Evolutionary conservation across 345 rosid genomes (phyloP).

Genomic region (Citrus hindsii): DNA sequence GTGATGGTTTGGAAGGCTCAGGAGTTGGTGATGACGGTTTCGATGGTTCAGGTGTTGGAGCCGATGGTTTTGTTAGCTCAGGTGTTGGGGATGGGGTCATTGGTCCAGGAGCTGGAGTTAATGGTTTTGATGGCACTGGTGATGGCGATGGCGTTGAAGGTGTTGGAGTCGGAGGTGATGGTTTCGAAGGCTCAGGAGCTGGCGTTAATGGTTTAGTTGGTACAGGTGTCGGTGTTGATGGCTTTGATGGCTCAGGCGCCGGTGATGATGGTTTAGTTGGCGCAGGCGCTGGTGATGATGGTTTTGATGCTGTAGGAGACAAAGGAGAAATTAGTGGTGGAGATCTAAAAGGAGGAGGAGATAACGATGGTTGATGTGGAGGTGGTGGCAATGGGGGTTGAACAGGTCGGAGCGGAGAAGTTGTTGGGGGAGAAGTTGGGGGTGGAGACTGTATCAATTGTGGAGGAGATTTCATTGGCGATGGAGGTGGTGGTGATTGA

Average conservation of each 20-base stretch:
- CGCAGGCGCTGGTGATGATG: neutral
- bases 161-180: neutral
- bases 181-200: neutral
- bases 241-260: neutral
- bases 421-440: neutral
- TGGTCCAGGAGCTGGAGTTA: constrained; percentile 1
- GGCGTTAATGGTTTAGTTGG: neutral
- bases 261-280: neutral
- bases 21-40: neutral
- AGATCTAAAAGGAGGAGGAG: neutral
- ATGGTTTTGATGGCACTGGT: neutral
- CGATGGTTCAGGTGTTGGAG: neutral
- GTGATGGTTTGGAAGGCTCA: neutral
- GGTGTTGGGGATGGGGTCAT: neutral
- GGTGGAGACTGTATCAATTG: neutral
- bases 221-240: neutral
- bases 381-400: neutral
- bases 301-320: neutral
- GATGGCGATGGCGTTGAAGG: neutral
- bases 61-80: neutral
- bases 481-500: neutral
- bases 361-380: neutral
- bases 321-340: neutral
- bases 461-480: neutral
- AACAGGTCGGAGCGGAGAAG: neutral